Base-by-base conservation (phyloP, 75 land plant genomes). In the Sequoiadendron giganteum region DNA sequence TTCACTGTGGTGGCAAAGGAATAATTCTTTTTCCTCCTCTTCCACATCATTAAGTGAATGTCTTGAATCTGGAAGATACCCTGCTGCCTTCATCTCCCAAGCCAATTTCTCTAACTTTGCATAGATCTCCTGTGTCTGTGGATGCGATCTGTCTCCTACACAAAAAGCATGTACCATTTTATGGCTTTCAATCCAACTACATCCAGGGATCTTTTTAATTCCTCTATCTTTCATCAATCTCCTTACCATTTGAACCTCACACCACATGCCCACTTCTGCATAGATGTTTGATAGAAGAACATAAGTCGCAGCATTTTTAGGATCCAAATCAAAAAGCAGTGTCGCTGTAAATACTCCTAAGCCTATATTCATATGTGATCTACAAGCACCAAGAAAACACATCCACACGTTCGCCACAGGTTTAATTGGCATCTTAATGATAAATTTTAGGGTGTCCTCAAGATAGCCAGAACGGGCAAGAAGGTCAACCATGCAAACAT, bases 201-300 rank as follows among this genome's bases (percentile, higher is more conserved):
- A 88, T 6, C 94, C 95, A 42, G 92, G 89, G 65, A 85, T 56
- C 85, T 94, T 94, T 43, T 85, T 90, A 83, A 93, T 85, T 30
- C 90, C 92, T 10, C 40, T 87, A 15, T 73, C 86, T 72, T 81
- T 87, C 94, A 94, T 90, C 88, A 47, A 88, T 52, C 89, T 87
- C 88, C 95, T 94, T 7, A 94, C 87, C 85, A 21, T 88, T 36
- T 90, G 89, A 45, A 92, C 93, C 43, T 94, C 92, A 73, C 90
- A 85, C 91, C 92, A 92, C 82, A 87, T 94, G 45, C 92, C 93
- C 77, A 93, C 90, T 83, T 80, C 85, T 39, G 91, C 88, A 85
- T 92, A 93, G 14, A 94, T 47, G 82, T 94, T 94, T 39, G 94
- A 77, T 18, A 92, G 88, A n/a, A 91, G 83, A 75, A 90, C 89